Conservation (phyloP, 1,139 yeast species). For the Geotrichum australiense region DNA sequence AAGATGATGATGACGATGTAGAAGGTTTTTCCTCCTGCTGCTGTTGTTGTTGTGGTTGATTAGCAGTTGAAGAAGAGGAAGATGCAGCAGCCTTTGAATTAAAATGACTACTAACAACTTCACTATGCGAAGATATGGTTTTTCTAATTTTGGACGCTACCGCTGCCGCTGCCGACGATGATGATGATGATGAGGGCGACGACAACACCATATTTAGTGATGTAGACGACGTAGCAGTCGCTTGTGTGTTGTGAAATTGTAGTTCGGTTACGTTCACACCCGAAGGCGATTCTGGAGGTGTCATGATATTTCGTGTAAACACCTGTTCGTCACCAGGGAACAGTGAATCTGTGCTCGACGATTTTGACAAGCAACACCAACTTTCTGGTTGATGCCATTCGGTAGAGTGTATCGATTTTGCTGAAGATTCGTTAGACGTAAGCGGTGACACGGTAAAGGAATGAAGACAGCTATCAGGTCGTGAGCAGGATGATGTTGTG, state of each 20-base stretch:
- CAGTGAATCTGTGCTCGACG: slow-evolving; percentile 12
- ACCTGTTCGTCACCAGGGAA: slow-evolving; percentile 11
- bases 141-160: not conserved
- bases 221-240: too few relatives aligned
- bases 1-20: not conserved
- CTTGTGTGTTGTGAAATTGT: too few relatives aligned
- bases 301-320: slow-evolving; percentile 12
- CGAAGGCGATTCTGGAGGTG: slow-evolving; percentile 19
- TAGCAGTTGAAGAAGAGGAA: not conserved
- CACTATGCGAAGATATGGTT: not conserved
- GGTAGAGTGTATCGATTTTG: not conserved
- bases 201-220: too few relatives aligned
- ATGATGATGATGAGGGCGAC: too few relatives aligned
- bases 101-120: not conserved
- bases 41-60: not conserved
- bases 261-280: not conserved
- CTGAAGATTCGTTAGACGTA: slow-evolving; percentile 6
- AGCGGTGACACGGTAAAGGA: slow-evolving; percentile 8
- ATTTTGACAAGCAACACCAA: slow-evolving; percentile 12
- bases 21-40: too few relatives aligned
- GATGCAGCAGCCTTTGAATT: not conserved
- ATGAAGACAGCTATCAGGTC: slow-evolving; percentile 8
- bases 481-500: not conserved
- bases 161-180: too few relatives aligned
- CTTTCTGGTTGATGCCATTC: slow-evolving; percentile 18